Evolutionary conservation across 2,329 filamentous ascomycete species (phyloP).

Genomic region (Fusarium coffeatum): DNA sequence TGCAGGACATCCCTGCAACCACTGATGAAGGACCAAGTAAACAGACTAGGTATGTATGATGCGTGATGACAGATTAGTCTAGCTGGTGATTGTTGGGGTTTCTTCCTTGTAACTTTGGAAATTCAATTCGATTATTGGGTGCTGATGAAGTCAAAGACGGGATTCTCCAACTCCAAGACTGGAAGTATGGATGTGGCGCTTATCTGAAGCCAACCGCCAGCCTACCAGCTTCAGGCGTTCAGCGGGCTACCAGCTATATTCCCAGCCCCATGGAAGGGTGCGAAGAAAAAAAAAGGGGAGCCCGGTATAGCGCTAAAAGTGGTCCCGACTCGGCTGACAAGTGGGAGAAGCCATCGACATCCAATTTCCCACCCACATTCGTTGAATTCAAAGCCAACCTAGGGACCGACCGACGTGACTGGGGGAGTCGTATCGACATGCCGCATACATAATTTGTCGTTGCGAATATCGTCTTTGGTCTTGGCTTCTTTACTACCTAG

Average conservation of each 20-base stretch:
- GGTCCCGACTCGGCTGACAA: slow-evolving; percentile 40
- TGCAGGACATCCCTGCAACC: slow-evolving; percentile 25
- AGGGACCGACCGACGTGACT: slow-evolving; percentile 20
- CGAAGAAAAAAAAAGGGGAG: slow-evolving; percentile 31
- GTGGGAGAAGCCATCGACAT: slow-evolving; percentile 45
- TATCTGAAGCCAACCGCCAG: slow-evolving; percentile 6
- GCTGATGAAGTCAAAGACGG: background rate
- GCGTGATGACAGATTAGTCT: slow-evolving; percentile 3
- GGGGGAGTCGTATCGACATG: slow-evolving; percentile 32
- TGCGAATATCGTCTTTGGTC: slow-evolving; percentile 6
- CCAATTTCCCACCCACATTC: slow-evolving; percentile 45
- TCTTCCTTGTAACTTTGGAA: slow-evolving; percentile 13
- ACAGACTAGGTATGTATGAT: slow-evolving; percentile 8
- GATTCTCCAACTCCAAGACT: slow-evolving; percentile 23
- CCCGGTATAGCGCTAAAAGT: slow-evolving; percentile 40
- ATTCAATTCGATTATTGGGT: slow-evolving; percentile 14
- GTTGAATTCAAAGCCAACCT: slow-evolving; percentile 27
- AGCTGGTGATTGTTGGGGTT: slow-evolving; percentile 10
- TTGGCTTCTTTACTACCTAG: slow-evolving; percentile 9
- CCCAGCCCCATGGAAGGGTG: slow-evolving; percentile 13
- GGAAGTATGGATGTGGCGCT: slow-evolving; percentile 32
- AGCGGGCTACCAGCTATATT: background rate
- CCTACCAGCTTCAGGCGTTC: background rate
- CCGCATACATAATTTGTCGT: slow-evolving; percentile 13
- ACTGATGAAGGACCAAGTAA: slow-evolving; percentile 1